phyloP scores from a whole-genome alignment of 768 basidiomycete species.

The Xerocomellus dryophilus region DNA sequence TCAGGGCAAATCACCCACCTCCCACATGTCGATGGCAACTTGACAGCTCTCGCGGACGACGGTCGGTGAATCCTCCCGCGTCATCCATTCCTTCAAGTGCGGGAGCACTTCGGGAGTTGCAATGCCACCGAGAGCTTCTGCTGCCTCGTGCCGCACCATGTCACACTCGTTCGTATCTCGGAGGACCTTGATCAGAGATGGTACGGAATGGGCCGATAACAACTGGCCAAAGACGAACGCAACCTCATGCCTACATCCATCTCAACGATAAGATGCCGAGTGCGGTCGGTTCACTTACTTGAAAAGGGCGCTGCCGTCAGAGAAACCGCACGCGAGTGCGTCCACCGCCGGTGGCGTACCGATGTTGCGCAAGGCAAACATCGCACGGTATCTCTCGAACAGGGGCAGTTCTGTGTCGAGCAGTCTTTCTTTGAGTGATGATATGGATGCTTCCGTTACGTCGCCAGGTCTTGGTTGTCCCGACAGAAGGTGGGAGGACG shows the following conservation, averaged over 20 bases:
- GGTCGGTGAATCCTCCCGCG: constrained; percentile 69
- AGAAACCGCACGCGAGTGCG: constrained; percentile 88
- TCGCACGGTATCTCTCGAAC: constrained; percentile 94
- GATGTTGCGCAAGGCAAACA: constrained; percentile 97
- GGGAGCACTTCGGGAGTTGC: constrained; percentile 89
- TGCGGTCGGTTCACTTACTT: constrained; percentile 53
- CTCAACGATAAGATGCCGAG: neutral
- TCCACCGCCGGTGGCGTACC: constrained; percentile 81
- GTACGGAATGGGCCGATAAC: constrained; percentile 83
- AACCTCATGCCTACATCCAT: constrained; percentile 80
- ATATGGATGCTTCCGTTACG: constrained; percentile 45
- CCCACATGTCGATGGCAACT: constrained; percentile 97
- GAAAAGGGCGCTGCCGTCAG: constrained; percentile 88
- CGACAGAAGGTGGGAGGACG: constrained; percentile 59
- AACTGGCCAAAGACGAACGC: constrained; percentile 98
- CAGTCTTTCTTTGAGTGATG: constrained; percentile 56
- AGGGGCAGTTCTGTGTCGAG: constrained; percentile 67
- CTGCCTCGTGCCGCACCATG: constrained; percentile 99
- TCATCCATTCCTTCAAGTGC: constrained; percentile 82
- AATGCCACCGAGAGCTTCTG: constrained; percentile 97
- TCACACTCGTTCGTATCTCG: constrained; percentile 71
- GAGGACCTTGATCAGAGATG: constrained; percentile 78
- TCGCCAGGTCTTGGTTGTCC: constrained; percentile 53
- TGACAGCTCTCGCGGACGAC: constrained; percentile 96
- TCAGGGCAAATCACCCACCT: constrained; percentile 48